These are phyloP conservation scores for Cadophora luteo-olivacea DNA, from an alignment of 2,329 filamentous ascomycete genomes.

Conservation along the genomic window DNA sequence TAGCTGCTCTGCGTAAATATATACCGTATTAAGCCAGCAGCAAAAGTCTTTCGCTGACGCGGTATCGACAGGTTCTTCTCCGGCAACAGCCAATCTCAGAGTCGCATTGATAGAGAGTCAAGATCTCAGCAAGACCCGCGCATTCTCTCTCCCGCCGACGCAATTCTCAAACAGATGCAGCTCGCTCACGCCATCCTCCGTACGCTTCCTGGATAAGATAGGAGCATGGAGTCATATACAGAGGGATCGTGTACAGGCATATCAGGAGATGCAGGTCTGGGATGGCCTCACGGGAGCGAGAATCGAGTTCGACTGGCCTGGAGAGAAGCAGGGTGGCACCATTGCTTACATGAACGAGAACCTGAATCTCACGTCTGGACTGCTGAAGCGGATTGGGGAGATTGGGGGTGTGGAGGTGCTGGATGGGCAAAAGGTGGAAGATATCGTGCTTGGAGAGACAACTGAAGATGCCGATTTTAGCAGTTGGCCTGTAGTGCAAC, in stretches of 20 bases:
- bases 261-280: conserved; percentile 98
- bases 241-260: conserved; percentile 77
- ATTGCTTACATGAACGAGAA: conserved; percentile 99
- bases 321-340: conserved; percentile 65
- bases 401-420: conserved; percentile 74
- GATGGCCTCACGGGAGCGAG: conserved; percentile 87
- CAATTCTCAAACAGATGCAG: conserved; percentile 94
- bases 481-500: conserved; percentile 84
- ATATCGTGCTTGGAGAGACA: conserved; percentile 77
- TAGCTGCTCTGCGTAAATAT: conserved; percentile 74
- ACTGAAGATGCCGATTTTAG: conserved; percentile 76
- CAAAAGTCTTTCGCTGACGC: neutral
- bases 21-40: conserved; percentile 3
- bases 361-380: conserved; percentile 80
- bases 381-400: conserved; percentile 74
- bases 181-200: conserved; percentile 88
- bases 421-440: conserved; percentile 77
- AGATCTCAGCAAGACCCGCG: conserved; percentile 72
- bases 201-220: conserved; percentile 80
- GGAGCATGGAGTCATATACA: conserved; percentile 86
- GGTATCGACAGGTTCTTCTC: conserved; percentile 67
- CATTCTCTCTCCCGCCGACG: conserved; percentile 69
- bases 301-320: conserved; percentile 84
- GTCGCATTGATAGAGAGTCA: conserved; percentile 92
- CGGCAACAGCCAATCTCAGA: conserved; percentile 76